Evolutionary conservation across 2,329 filamentous ascomycete genomes (phyloP).

Genomic region (Monosporascus sp.): DNA sequence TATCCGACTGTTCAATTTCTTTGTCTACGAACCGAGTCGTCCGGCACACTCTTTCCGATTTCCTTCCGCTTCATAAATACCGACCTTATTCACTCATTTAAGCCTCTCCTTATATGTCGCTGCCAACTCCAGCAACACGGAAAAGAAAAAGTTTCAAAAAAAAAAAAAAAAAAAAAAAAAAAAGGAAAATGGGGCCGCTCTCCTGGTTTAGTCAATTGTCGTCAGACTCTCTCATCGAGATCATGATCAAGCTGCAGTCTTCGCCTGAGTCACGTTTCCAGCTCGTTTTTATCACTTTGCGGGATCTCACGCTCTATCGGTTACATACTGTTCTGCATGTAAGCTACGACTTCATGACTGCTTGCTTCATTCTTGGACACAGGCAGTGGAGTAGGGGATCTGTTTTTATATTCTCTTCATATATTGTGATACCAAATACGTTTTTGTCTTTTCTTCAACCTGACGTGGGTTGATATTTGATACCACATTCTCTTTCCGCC

Average conservation of each 20-base stretch:
- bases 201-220: conserved; percentile 12
- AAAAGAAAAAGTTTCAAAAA: conserved; percentile 4
- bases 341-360: not conserved
- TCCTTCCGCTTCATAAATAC: conserved; percentile 17
- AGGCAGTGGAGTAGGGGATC: conserved; percentile 5
- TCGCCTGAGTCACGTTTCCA: not conserved
- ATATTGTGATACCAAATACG: conserved; percentile 21
- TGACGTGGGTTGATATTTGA: conserved; percentile 20
- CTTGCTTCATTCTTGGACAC: conserved; percentile 3
- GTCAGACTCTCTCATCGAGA: not conserved
- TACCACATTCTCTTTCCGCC: conserved; percentile 17
- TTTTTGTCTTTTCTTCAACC: conserved; percentile 13
- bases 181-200: conserved; percentile 8
- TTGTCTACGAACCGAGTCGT: conserved; percentile 1
- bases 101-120: conserved; percentile 22
- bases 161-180: conserved; percentile 17
- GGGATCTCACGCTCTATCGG: not conserved
- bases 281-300: not conserved
- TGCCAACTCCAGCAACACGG: not conserved
- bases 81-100: conserved; percentile 28
- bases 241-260: not conserved
- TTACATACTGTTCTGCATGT: not conserved
- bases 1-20: conserved; percentile 15
- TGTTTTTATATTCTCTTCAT: conserved; percentile 17
- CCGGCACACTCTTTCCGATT: conserved; percentile 16